These are phyloP conservation scores for Trifolium fragiferum DNA, from an alignment of 306 rosid species.

Conservation along the genomic window DNA sequence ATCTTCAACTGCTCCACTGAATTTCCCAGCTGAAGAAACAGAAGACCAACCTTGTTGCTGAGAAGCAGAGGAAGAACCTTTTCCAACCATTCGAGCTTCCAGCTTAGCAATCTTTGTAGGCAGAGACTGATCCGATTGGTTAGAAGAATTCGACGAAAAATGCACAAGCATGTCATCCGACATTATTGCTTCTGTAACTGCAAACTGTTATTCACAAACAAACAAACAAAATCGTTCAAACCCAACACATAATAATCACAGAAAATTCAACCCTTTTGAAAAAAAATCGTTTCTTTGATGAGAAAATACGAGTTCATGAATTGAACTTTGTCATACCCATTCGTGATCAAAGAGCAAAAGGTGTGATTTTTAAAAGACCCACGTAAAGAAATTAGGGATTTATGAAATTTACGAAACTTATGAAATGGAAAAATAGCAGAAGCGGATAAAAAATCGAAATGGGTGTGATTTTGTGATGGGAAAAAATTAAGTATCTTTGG, in stretches of 20 bases:
- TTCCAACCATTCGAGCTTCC: constrained; percentile 97
- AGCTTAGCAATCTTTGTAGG: constrained; percentile 97
- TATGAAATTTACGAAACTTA: background rate
- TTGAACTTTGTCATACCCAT: constrained; percentile 44
- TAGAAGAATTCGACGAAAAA: constrained; percentile 95
- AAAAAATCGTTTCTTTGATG: background rate
- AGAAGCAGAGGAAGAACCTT: constrained; percentile 62
- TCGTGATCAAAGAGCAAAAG: constrained; percentile 42
- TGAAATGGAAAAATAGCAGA: constrained; percentile 33
- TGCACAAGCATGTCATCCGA: constrained; percentile 94
- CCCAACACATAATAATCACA: constrained; percentile 13
- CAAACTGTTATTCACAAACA: constrained; percentile 40
- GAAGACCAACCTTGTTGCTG: constrained; percentile 73
- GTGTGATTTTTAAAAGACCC: constrained; percentile 27
- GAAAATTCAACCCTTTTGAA: constrained; percentile 28
- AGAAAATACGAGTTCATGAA: constrained; percentile 24
- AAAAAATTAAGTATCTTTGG: background rate
- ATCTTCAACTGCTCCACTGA: constrained; percentile 60
- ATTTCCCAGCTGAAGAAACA: constrained; percentile 64
- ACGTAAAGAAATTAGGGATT: constrained; percentile 30
- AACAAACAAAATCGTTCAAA: constrained; percentile 43
- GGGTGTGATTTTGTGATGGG: constrained; percentile 19
- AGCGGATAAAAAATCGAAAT: constrained; percentile 29
- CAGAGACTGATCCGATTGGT: constrained; percentile 96
- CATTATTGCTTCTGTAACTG: constrained; percentile 58